Base-by-base conservation (phyloP, 2,329 filamentous ascomycete species). In the Ophiobolus disseminans region DNA sequence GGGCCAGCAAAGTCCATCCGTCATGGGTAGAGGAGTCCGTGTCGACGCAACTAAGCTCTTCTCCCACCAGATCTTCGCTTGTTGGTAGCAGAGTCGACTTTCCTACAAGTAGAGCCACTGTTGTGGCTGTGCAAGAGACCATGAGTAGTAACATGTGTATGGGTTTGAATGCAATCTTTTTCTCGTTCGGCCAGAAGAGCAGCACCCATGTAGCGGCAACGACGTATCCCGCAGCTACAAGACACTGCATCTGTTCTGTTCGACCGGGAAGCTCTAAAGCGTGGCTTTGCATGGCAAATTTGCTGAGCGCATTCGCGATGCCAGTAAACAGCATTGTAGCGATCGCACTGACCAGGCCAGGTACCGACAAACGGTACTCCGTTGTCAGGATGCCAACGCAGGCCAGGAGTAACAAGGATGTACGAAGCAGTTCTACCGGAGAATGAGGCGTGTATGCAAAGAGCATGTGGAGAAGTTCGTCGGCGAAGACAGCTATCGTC, bases 361-460 rank as follows among this genome's bases (percentile, higher is more conserved):
- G 51, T 13, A 62, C 54, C 8, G 45, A 52, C 17, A 68, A 55
- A 31, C 62, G 63, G 42, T 69, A 70, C 34, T 72, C 67, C 25
- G 59, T 58, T 23, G 49, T 48, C 8, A 66, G 48, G 11, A 65
- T 56, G 3, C 52, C 60, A 6, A 45, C 51, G 40, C 57, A 60
- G 22, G 57, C 53, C 11, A 58, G 31, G 7, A 48, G 14, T 5
- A 62, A 41, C 10, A 62, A n/a, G 7, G 44, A 16, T 16, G 62
- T 22, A 14, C 55, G 57, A 40, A 59, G 25, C 2, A 56, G 23
- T 39, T 62, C 57, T 14, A 43, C 23, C 22, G 46, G 45, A 10
- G 55, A 49, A 16, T 41, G 52, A 21, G 49, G 38, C 13, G 17
- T 43, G 28, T 40, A 36, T 16, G 38, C 34, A 19, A 38, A 26